Evolutionary conservation across 2,329 filamentous ascomycete species (phyloP).

Genomic region (Diaporthe sp.): DNA sequence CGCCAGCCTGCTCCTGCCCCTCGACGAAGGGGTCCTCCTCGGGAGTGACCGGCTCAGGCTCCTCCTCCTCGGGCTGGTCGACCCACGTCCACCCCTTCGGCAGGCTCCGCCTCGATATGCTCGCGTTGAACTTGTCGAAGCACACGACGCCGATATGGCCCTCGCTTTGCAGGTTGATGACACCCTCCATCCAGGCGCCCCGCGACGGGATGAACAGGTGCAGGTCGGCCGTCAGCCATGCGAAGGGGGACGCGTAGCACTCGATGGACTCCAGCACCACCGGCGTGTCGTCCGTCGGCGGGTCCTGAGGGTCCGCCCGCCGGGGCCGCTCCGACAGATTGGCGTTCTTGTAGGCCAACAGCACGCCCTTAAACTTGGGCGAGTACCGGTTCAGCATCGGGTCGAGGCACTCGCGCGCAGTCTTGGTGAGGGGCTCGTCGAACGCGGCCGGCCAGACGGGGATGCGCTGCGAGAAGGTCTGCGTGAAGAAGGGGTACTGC

Average conservation of each 20-base stretch:
- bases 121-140: constrained; percentile 92
- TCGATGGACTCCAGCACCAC: constrained; percentile 65
- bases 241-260: constrained; percentile 88
- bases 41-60: constrained; percentile 36
- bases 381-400: constrained; percentile 83
- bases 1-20: constrained; percentile 44
- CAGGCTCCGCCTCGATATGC: constrained; percentile 80
- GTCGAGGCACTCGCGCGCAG: constrained; percentile 79
- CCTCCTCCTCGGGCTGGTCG: constrained; percentile 59
- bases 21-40: constrained; percentile 40
- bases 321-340: constrained; percentile 70
- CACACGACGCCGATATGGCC: constrained; percentile 90
- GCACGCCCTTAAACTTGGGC: constrained; percentile 76
- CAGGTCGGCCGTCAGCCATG: constrained; percentile 90
- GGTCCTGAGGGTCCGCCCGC: constrained; percentile 52
- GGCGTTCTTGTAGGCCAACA: constrained; percentile 79
- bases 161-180: constrained; percentile 86
- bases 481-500: constrained; percentile 78
- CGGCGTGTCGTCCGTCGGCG: constrained; percentile 58
- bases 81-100: constrained; percentile 86
- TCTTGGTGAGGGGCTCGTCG: constrained; percentile 74
- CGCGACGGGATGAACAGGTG: constrained; percentile 82
- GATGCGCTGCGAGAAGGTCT: constrained; percentile 84
- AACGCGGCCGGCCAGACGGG: constrained; percentile 79
- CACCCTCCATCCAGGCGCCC: constrained; percentile 81